Evolutionary conservation across 176 grass and related monocot species (phyloP).

Genomic region (Aegilops speltoides): DNA sequence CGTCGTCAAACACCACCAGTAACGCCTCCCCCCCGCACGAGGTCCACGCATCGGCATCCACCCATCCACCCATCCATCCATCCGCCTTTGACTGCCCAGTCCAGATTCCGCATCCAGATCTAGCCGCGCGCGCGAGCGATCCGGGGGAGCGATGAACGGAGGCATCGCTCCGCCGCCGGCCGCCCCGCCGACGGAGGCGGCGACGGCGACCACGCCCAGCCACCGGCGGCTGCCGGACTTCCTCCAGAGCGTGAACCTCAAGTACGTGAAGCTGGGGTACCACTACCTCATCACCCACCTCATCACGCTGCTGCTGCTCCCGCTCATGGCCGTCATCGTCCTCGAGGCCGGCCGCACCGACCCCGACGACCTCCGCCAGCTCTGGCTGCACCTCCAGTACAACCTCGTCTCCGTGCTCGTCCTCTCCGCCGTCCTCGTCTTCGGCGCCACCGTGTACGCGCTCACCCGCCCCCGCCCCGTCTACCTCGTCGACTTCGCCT

Average conservation of each 20-base stretch:
- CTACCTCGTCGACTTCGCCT: constrained; percentile 84
- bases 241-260: constrained; percentile 98
- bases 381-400: constrained; percentile 92
- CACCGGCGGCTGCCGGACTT: constrained; percentile 88
- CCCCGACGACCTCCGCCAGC: constrained; percentile 67
- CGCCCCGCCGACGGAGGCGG: neutral
- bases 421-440: constrained; percentile 88
- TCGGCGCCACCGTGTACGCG: constrained; percentile 75
- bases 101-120: constrained; percentile 37
- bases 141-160: constrained; percentile 33
- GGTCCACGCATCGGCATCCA: constrained; percentile 27
- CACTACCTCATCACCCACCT: constrained; percentile 96
- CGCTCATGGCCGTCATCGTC: constrained; percentile 83
- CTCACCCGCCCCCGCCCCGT: constrained; percentile 75
- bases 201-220: neutral
- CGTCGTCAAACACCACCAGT: neutral
- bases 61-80: neutral
- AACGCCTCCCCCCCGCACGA: constrained; percentile 7
- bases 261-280: constrained; percentile 97
- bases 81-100: constrained; percentile 30
- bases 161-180: neutral
- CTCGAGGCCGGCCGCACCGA: constrained; percentile 87
- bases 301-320: constrained; percentile 70
- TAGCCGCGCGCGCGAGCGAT: neutral
- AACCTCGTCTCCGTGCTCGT: constrained; percentile 83